phyloP scores from a whole-genome alignment of 2,329 filamentous ascomycete species.

The Scortechinia acanthostroma region DNA sequence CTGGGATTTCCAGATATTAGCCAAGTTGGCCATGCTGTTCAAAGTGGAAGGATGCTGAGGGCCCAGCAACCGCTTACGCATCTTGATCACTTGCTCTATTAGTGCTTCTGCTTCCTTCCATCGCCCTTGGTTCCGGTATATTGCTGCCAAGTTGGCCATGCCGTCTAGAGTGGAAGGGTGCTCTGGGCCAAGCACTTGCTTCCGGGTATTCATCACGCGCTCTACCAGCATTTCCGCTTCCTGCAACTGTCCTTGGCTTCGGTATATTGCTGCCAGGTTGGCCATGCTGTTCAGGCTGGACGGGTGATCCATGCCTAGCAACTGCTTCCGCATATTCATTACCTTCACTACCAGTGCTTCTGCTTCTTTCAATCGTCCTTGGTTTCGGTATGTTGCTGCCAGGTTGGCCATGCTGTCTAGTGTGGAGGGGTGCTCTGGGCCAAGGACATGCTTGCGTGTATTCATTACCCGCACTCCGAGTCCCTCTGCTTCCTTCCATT shows the following conservation, averaged over 20 bases:
- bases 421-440: background rate
- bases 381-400: background rate
- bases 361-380: slow-evolving; percentile 1
- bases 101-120: background rate
- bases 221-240: background rate
- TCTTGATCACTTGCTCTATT: background rate
- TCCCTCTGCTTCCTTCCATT: background rate
- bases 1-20: background rate
- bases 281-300: background rate
- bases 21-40: background rate
- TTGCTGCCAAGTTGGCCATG: background rate
- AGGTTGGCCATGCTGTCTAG: background rate
- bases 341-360: background rate
- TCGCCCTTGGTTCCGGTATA: background rate
- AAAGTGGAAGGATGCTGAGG: background rate
- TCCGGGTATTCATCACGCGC: background rate
- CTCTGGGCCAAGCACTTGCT: background rate
- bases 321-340: background rate
- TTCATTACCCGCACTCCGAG: background rate
- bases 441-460: background rate
- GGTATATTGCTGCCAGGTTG: background rate
- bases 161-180: background rate
- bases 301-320: background rate
- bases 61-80: background rate
- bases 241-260: background rate